Base-by-base conservation (phyloP, 805 yeast genomes). In the Yamadazyma philogaea region DNA sequence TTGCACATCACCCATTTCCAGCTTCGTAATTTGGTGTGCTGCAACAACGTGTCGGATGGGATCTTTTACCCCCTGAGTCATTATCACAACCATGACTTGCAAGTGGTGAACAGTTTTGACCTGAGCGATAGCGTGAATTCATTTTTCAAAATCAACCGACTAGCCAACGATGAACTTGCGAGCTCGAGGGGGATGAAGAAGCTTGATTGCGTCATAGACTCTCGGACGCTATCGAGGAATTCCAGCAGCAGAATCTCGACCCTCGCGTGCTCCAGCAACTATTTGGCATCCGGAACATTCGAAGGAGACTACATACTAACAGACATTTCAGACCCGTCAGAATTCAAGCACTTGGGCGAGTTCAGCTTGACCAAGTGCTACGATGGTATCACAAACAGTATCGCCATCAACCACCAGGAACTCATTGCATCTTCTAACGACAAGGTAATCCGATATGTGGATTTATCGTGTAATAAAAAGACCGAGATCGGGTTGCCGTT, bases 1-100 rank as follows among this genome's bases (percentile, higher is more conserved):
- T 76, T 81, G 5, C 71, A 68, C 47, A 61, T 78, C 10, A 70
- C 74, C 15, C 84, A 81, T 61, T 78, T 79, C 55, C 84, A 79
- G 58, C 61, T 80, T 26, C 59, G 84, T 12, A 72, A 77, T 43
- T 58, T 78, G 37, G 70, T 80, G 7, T 66, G 68, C 42, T 72
- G 63, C 49, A 57, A 58, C 10, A 59, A 55, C 35, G 52, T 52
- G 40, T 53, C 58, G 10, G 59, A 59, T 34, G 73, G 73, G 5
- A 59, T 69, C n/a, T 69, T 55, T 48, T 69, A 67, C 42, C 70
- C 72, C 6, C 64, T 66, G 53, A 59, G 64, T 22, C 63, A 59
- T 45, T 60, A 47, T 44, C 56, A 57, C 43, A 58, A 57, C 45
- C 52, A 57, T 40, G 56, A 57, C 45, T 45, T 69, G 18, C 59